Evolutionary conservation across 345 rosid genomes (phyloP).

Genomic region (Streptanthus diversifolius): DNA sequence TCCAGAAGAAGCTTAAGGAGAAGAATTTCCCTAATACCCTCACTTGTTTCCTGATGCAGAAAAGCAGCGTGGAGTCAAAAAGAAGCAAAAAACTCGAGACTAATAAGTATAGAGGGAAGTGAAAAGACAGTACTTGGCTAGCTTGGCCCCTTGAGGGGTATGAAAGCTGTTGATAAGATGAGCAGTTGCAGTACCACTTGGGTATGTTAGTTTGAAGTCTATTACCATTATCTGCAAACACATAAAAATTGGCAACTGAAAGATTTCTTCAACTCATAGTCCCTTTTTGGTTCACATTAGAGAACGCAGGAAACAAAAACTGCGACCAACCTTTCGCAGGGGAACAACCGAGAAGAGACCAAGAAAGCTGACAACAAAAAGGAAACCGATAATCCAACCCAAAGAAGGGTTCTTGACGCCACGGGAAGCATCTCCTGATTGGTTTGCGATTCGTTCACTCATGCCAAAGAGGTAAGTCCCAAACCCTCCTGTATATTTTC

Average conservation of each 20-base stretch:
- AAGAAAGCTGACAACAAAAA: constrained; percentile 81
- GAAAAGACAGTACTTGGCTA: constrained; percentile 50
- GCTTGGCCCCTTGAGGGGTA: constrained; percentile 68
- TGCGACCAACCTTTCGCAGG: constrained; percentile 58
- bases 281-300: constrained; percentile 2
- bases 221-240: constrained; percentile 66
- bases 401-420: constrained; percentile 52
- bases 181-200: constrained; percentile 90
- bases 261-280: constrained; percentile 13
- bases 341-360: constrained; percentile 83
- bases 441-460: constrained; percentile 58
- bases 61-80: constrained; percentile 6
- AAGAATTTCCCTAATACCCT: constrained; percentile 60
- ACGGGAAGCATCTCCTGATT: constrained; percentile 38
- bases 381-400: constrained; percentile 76
- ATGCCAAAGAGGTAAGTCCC: constrained; percentile 76
- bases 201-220: constrained; percentile 69
- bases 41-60: constrained; percentile 67
- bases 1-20: constrained; percentile 81
- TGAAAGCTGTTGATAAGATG: constrained; percentile 82
- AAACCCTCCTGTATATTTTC: constrained; percentile 51
- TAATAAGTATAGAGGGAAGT: constrained; percentile 1
- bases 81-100: constrained; percentile 17
- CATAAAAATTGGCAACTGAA: not conserved
- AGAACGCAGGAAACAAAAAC: not conserved